Percentiles rank a stretch among this genome's conserved stretches.
Conservation (phyloP, 2,329 filamentous ascomycete species). For the Alternaria infectoria region DNA sequence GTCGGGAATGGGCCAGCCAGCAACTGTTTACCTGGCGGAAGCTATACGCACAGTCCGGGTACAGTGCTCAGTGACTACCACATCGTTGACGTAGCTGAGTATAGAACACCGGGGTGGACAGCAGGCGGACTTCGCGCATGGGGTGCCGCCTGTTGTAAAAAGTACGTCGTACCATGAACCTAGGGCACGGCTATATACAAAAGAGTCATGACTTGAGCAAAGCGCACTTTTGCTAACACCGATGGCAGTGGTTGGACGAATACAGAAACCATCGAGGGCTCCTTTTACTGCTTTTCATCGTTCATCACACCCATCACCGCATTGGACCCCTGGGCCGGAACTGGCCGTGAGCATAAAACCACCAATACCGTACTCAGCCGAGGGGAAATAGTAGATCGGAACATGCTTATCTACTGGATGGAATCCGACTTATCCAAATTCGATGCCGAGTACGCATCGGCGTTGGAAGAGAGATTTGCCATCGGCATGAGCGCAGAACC, state of each 20-base stretch:
- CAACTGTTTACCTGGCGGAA: not conserved
- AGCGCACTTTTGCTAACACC: not conserved
- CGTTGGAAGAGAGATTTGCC: not conserved
- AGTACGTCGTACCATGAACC: not conserved
- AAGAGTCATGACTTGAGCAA: not conserved
- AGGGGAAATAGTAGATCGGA: not conserved
- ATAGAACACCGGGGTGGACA: not conserved
- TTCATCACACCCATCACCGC: not conserved
- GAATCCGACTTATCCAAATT: not conserved
- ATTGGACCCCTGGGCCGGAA: not conserved
- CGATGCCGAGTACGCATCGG: not conserved
- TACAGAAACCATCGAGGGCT: not conserved
- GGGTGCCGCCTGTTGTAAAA: not conserved
- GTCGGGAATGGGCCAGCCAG: not conserved
- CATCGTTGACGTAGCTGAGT: not conserved
- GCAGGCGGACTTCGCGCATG: not conserved
- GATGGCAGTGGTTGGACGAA: not conserved
- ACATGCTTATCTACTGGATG: not conserved
- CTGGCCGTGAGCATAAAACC: not conserved
- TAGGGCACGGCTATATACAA: not conserved
- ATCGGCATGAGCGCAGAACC: constrained; percentile 16
- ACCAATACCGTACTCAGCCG: not conserved
- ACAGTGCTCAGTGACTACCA: not conserved
- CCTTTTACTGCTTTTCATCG: not conserved
- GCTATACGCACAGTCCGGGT: not conserved